A percentile compares a stretch with the other conserved stretches of the same genome.
phyloP scores from a whole-genome alignment of 805 yeast species.

The Wickerhamomyces alni region DNA sequence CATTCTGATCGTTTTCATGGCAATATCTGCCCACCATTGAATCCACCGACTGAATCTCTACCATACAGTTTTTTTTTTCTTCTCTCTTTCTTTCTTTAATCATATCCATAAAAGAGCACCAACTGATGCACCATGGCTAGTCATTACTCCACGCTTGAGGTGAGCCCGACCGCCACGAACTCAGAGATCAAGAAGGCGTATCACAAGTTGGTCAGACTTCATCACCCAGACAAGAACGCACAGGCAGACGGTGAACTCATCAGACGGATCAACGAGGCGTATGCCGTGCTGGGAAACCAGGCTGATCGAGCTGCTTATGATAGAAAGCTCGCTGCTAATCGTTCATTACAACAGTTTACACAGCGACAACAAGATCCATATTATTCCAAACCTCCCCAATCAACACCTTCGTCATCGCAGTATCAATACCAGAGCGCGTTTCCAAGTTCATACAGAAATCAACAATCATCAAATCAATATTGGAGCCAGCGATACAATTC shows the following conservation, averaged over 20 bases:
- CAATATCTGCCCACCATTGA: too few species aligned
- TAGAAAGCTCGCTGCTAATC: not conserved
- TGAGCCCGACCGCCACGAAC: slow-evolving; percentile 9
- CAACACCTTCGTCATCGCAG: too few species aligned
- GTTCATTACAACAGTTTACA: not conserved
- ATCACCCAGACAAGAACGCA: slow-evolving; percentile 41
- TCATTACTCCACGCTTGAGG: slow-evolving; percentile 23
- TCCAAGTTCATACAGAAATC: too few species aligned
- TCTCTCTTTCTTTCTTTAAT: too few species aligned
- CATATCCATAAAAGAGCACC: not conserved
- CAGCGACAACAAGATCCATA: too few species aligned
- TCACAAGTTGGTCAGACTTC: slow-evolving; percentile 30
- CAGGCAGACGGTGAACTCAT: slow-evolving; percentile 24
- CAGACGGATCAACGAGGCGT: slow-evolving; percentile 27
- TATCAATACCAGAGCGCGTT: too few species aligned
- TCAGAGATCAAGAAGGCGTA: slow-evolving; percentile 33
- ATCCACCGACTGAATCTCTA: too few species aligned
- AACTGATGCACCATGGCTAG: not conserved
- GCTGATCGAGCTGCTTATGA: slow-evolving; percentile 25
- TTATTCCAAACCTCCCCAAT: too few species aligned
- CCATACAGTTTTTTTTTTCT: too few species aligned
- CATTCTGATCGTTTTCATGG: too few species aligned
- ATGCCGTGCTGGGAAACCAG: slow-evolving; percentile 24
- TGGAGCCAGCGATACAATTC: too few species aligned
- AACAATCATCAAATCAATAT: not conserved